phyloP scores from a whole-genome alignment of 257 asterid species.

The Galeopsis tetrahit region DNA sequence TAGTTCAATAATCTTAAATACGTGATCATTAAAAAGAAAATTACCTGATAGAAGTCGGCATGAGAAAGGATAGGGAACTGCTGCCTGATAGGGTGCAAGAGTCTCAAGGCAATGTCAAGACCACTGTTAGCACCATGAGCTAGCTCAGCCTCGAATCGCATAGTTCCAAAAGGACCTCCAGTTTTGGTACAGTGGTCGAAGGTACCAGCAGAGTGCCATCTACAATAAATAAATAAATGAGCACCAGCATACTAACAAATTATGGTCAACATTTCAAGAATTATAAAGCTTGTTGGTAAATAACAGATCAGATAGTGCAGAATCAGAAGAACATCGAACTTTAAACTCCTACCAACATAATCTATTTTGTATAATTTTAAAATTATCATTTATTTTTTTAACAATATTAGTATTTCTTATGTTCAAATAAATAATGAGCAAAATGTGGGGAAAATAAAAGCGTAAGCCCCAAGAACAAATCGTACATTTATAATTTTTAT shows the following conservation, averaged over 20 bases:
- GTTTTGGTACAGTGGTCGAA: slow-evolving; percentile 65
- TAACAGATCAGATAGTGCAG: no score
- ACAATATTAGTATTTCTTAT: background rate
- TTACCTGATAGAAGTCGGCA: slow-evolving; percentile 91
- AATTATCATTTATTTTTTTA: background rate
- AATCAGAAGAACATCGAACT: background rate
- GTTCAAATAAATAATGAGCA: background rate
- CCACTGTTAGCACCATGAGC: slow-evolving; percentile 82
- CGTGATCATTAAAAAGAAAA: background rate
- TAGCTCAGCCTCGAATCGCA: slow-evolving; percentile 72
- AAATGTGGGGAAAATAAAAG: background rate
- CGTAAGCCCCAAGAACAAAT: no score
- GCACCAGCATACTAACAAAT: background rate
- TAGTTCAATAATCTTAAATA: background rate
- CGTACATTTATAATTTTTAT: background rate
- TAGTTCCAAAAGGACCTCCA: slow-evolving; percentile 98
- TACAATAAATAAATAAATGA: slow-evolving; percentile 34
- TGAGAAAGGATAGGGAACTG: slow-evolving; percentile 73
- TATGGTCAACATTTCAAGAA: background rate
- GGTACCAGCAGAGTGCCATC: slow-evolving; percentile 99
- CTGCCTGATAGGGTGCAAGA: slow-evolving; percentile 78
- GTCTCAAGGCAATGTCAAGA: slow-evolving; percentile 73
- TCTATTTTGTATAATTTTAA: background rate
- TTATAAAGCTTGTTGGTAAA: background rate
- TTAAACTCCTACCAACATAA: background rate